Evolutionary conservation across 345 rosid species (phyloP).

Genomic region (Turnera subulata): DNA sequence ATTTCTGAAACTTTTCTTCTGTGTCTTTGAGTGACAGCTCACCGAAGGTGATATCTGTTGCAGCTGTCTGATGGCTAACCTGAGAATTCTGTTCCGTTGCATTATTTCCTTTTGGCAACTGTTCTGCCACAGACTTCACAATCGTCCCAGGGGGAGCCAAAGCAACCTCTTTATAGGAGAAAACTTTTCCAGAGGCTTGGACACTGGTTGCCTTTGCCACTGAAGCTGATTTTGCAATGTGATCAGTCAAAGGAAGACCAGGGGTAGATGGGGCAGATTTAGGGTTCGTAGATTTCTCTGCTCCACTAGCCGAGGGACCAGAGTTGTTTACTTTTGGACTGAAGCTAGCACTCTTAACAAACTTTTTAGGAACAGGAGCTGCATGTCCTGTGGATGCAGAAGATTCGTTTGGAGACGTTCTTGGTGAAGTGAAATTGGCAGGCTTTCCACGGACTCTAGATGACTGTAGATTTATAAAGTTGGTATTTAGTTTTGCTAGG

Average conservation of each 20-base stretch:
- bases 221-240: slow-evolving; percentile 45
- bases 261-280: slow-evolving; percentile 55
- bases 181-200: slow-evolving; percentile 77
- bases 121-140: slow-evolving; percentile 79
- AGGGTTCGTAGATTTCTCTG: slow-evolving; percentile 40
- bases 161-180: slow-evolving; percentile 99
- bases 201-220: slow-evolving; percentile 48
- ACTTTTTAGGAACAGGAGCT: slow-evolving; percentile 47
- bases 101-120: slow-evolving; percentile 49
- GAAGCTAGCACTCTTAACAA: slow-evolving; percentile 69
- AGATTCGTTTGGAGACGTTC: slow-evolving; percentile 44
- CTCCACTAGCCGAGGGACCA: slow-evolving; percentile 32
- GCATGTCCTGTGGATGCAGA: slow-evolving; percentile 39
- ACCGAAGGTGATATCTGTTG: slow-evolving; percentile 19
- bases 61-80: slow-evolving; percentile 34
- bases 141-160: slow-evolving; percentile 95
- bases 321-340: slow-evolving; percentile 50
- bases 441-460: slow-evolving; percentile 66
- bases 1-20: slow-evolving; percentile 32
- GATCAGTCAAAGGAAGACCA: slow-evolving; percentile 51
- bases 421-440: slow-evolving; percentile 58
- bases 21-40: slow-evolving; percentile 23
- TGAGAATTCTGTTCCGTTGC: slow-evolving; percentile 25
- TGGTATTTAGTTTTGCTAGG: slow-evolving; percentile 83
- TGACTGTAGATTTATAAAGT: slow-evolving; percentile 61